phyloP scores from a whole-genome alignment of 495 filamentous ascomycete species.

The Aspergillus carlsbadensis region DNA sequence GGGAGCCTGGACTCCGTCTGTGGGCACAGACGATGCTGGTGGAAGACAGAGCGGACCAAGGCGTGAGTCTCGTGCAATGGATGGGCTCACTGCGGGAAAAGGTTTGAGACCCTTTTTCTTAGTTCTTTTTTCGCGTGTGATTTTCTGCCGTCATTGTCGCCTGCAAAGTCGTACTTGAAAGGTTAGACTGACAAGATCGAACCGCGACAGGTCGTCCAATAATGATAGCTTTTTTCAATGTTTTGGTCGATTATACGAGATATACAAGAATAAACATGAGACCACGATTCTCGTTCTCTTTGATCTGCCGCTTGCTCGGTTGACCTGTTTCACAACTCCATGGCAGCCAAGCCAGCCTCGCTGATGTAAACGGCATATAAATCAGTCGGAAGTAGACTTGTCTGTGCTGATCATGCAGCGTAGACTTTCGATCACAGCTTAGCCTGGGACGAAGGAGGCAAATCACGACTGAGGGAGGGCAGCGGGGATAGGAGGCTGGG shows the following conservation, averaged over 20 bases:
- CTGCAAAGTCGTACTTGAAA: slow-evolving; percentile 15
- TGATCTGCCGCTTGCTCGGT: background rate
- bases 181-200: slow-evolving; percentile 26
- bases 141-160: slow-evolving; percentile 11
- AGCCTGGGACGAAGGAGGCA: slow-evolving; percentile 8
- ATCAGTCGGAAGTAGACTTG: background rate
- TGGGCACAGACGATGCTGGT: slow-evolving; percentile 97
- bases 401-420: slow-evolving; percentile 22
- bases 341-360: too few relatives aligned
- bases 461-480: background rate
- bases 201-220: slow-evolving; percentile 33
- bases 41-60: slow-evolving; percentile 92
- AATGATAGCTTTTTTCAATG: slow-evolving; percentile 26
- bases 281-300: background rate
- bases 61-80: slow-evolving; percentile 89
- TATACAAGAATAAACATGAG: slow-evolving; percentile 22
- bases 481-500: background rate
- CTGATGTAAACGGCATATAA: too few relatives aligned
- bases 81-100: slow-evolving; percentile 92
- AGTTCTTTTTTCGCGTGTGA: background rate
- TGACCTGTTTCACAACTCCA: slow-evolving; percentile 6
- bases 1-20: slow-evolving; percentile 89
- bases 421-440: slow-evolving; percentile 26
- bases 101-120: slow-evolving; percentile 57
- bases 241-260: slow-evolving; percentile 27